Evolutionary conservation across 2,329 filamentous ascomycete species (phyloP).

Genomic region (Penicillium nordicum): DNA sequence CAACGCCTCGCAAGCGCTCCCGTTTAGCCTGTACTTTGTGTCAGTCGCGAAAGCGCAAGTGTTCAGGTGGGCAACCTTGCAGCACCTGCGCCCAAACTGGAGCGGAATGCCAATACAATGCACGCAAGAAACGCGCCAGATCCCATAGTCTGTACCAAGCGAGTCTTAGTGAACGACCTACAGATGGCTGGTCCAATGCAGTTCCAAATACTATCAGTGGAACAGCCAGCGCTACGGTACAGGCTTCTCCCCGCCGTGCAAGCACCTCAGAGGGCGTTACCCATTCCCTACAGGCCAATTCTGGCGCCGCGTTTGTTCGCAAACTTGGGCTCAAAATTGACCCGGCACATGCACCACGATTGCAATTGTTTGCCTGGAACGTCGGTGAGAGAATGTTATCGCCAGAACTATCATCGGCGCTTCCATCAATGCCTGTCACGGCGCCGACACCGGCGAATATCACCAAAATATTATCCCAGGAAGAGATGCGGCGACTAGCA

Average conservation of each 20-base stretch:
- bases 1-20: constrained; percentile 38
- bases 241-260: constrained; percentile 6
- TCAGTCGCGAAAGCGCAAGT: constrained; percentile 56
- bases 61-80: constrained; percentile 53
- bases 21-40: constrained; percentile 51
- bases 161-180: constrained; percentile 11
- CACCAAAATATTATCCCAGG: constrained; percentile 47
- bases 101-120: constrained; percentile 51
- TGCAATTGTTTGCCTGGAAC: constrained; percentile 59
- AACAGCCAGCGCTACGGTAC: constrained; percentile 4
- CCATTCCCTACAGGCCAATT: constrained; percentile 54
- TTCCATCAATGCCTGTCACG: constrained; percentile 8
- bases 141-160: constrained; percentile 18
- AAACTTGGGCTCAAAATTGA: constrained; percentile 53
- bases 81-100: constrained; percentile 53
- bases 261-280: constrained; percentile 3
- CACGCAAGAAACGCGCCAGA: constrained; percentile 30
- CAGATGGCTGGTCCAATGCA: constrained; percentile 9
- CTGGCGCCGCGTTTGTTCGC: constrained; percentile 55
- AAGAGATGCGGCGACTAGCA: constrained; percentile 48
- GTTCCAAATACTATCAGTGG: neutral
- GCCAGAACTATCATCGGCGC: constrained; percentile 12
- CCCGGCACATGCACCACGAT: constrained; percentile 50
- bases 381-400: constrained; percentile 30
- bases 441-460: constrained; percentile 33